A percentile compares a stretch with the other conserved stretches of the same genome.
Evolutionary conservation across 2,329 filamentous ascomycete genomes (phyloP).

Genomic region (Chaetothyriales sp.): DNA sequence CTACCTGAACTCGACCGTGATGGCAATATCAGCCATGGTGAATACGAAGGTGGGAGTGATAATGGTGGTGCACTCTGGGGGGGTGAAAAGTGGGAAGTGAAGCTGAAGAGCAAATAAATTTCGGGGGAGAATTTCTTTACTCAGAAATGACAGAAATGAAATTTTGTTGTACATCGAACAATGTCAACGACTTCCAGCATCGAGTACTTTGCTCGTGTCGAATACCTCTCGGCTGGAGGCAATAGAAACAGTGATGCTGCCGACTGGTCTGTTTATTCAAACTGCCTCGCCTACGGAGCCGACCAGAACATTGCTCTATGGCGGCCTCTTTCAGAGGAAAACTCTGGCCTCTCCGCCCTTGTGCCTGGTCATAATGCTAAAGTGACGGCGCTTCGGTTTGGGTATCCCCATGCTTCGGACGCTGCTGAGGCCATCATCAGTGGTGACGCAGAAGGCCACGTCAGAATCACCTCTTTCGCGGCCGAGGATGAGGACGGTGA

Average conservation of each 20-base stretch:
- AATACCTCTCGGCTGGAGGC: slow-evolving; percentile 61
- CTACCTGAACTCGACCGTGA: slow-evolving; percentile 63
- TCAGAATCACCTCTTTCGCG: slow-evolving; percentile 45
- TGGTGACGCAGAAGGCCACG: slow-evolving; percentile 64
- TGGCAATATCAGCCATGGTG: slow-evolving; percentile 26
- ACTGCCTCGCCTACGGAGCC: slow-evolving; percentile 72
- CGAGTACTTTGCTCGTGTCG: slow-evolving; percentile 9
- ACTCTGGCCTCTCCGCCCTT: slow-evolving; percentile 48
- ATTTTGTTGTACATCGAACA: not conserved
- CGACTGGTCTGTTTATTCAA: slow-evolving; percentile 61
- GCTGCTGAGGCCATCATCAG: slow-evolving; percentile 49
- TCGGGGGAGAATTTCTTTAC: no score
- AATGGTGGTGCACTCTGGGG: not conserved
- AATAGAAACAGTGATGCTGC: slow-evolving; percentile 82
- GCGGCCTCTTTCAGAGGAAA: slow-evolving; percentile 39
- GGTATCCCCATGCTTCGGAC: slow-evolving; percentile 28
- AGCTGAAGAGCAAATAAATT: no score
- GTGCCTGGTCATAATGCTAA: slow-evolving; percentile 62
- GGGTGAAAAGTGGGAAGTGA: not conserved
- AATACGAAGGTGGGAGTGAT: no score
- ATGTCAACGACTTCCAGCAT: not conserved
- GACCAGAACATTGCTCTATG: slow-evolving; percentile 81
- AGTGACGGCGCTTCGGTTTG: slow-evolving; percentile 73
- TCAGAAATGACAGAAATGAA: no score
- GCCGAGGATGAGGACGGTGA: slow-evolving; percentile 12